Conservation (phyloP, 1,139 yeast genomes). For the Protomyces gravidus region DNA sequence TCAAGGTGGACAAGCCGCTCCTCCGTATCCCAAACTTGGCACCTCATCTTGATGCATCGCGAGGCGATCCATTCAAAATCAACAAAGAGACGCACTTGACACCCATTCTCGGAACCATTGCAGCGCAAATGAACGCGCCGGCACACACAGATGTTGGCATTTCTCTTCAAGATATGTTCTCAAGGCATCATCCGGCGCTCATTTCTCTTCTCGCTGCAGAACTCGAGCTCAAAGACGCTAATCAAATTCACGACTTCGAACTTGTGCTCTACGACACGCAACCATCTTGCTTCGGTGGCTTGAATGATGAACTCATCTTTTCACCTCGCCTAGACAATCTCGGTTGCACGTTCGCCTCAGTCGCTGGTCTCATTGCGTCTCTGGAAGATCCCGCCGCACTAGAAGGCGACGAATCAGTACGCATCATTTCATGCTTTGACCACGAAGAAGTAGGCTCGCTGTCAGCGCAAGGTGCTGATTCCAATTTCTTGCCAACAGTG, state of each 20-base stretch:
- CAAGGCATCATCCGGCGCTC: conserved; percentile 72
- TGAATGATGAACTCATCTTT: conserved; percentile 83
- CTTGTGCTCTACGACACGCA: conserved; percentile 83
- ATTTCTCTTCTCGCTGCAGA: conserved; percentile 66
- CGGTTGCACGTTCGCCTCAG: conserved; percentile 48
- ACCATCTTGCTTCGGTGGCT: conserved; percentile 75
- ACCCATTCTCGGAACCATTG: conserved; percentile 77
- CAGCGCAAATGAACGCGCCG: conserved; percentile 39
- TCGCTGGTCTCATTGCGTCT: conserved; percentile 64
- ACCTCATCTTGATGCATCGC: conserved; percentile 79
- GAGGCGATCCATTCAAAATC: conserved; percentile 74
- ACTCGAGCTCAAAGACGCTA: conserved; percentile 46
- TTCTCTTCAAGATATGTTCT: conserved; percentile 35
- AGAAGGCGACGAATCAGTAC: conserved; percentile 50
- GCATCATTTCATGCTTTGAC: conserved; percentile 76
- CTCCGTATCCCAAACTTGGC: conserved; percentile 93
- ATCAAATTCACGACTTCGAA: conserved; percentile 78
- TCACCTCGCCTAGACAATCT: conserved; percentile 92
- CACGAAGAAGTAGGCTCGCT: conserved; percentile 94
- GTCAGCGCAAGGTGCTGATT: conserved; percentile 95
- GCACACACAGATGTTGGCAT: conserved; percentile 6
- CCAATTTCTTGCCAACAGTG: conserved; percentile 74
- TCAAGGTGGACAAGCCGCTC: conserved; percentile 76
- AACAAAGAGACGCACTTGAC: conserved; percentile 80
- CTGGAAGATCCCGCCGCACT: conserved; percentile 41